phyloP scores from a whole-genome alignment of 192 early-diverging fungal genomes.

The Glomus cerebriforme region DNA sequence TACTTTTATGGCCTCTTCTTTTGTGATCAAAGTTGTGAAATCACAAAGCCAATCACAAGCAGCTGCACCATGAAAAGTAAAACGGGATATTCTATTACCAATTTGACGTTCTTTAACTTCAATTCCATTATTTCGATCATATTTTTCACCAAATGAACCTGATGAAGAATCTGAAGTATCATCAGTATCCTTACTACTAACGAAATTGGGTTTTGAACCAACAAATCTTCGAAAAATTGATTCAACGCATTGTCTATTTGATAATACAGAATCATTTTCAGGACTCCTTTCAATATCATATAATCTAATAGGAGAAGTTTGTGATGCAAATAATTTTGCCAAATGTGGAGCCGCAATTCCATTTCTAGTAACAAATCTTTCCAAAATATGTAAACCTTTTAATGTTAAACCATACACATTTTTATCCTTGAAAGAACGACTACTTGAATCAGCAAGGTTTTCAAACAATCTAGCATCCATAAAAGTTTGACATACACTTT shows the following conservation, averaged over 20 bases:
- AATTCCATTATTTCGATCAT: constrained; percentile 43
- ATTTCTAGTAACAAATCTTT: constrained; percentile 50
- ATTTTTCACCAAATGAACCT: constrained; percentile 12
- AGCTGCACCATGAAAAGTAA: constrained; percentile 50
- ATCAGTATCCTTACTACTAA: constrained; percentile 25
- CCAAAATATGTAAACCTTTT: constrained; percentile 54
- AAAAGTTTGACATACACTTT: constrained; percentile 54
- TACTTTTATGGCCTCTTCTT: constrained; percentile 50
- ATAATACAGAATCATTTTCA: constrained; percentile 52
- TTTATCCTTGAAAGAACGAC: constrained; percentile 49
- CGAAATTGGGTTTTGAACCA: constrained; percentile 43
- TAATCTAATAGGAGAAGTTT: constrained; percentile 32
- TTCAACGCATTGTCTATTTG: constrained; percentile 41
- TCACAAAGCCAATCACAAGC: constrained; percentile 56
- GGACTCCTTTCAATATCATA: constrained; percentile 44
- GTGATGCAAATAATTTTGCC: constrained; percentile 32
- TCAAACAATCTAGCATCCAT: constrained; percentile 53
- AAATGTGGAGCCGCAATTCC: constrained; percentile 42
- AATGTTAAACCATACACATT: constrained; percentile 47
- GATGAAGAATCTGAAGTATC: constrained; percentile 12
- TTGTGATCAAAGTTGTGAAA: constrained; percentile 50
- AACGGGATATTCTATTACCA: constrained; percentile 36
- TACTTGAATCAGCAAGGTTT: constrained; percentile 45
- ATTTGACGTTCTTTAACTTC: constrained; percentile 46
- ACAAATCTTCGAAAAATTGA: constrained; percentile 49